A percentile compares a stretch with the other conserved stretches of the same genome.
phyloP scores from a whole-genome alignment of 768 basidiomycete genomes.

The Mycena capillaripes region DNA sequence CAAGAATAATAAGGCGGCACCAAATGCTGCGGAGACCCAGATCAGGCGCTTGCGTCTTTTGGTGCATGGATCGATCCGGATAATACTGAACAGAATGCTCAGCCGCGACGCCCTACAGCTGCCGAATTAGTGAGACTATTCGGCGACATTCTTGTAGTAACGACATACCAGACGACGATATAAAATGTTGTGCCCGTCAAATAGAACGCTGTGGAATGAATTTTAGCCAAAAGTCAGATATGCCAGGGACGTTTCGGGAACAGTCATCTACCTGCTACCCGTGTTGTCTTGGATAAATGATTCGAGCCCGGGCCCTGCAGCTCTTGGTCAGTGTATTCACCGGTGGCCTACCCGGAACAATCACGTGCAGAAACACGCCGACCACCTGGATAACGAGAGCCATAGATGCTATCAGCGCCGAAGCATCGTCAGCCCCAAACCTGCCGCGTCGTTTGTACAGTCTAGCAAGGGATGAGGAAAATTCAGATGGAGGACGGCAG shows the following conservation, averaged over 20 bases:
- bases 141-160: too few species aligned
- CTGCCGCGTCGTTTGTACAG: background rate
- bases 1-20: slow-evolving; percentile 50
- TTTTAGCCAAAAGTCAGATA: background rate
- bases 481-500: too few species aligned
- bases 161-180: slow-evolving; percentile 46
- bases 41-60: slow-evolving; percentile 42
- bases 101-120: slow-evolving; percentile 56
- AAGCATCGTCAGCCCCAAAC: background rate
- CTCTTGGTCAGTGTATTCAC: background rate
- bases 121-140: background rate
- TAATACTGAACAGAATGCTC: slow-evolving; percentile 68
- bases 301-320: slow-evolving; percentile 16
- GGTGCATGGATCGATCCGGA: slow-evolving; percentile 61
- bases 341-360: too few species aligned
- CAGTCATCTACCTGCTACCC: slow-evolving; percentile 26
- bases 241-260: background rate
- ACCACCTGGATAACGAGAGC: background rate
- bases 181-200: slow-evolving; percentile 54
- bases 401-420: background rate
- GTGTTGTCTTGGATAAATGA: slow-evolving; percentile 6
- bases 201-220: slow-evolving; percentile 49
- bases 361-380: slow-evolving; percentile 11
- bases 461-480: too few species aligned
- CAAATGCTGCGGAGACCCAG: slow-evolving; percentile 47